Percentiles rank a stretch among this genome's conserved stretches.
Conservation (phyloP, 176 grass and related monocot genomes). For the Eleusine indica region DNA sequence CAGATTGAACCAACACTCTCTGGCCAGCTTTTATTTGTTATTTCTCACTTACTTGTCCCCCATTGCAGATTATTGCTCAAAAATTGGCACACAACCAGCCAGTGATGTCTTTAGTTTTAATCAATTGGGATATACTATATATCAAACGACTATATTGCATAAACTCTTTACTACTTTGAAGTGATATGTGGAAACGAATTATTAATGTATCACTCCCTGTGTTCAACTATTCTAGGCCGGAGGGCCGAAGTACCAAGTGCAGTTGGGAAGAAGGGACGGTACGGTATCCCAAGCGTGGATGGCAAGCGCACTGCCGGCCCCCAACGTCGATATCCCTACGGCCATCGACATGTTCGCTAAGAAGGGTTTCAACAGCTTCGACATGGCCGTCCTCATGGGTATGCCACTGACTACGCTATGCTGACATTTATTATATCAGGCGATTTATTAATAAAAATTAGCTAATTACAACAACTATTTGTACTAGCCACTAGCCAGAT, state of each 20-base stretch:
- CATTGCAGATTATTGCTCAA: neutral
- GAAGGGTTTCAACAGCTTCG: constrained; percentile 61
- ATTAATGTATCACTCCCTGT: neutral
- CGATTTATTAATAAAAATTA: neutral
- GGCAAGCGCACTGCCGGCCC: constrained; percentile 49
- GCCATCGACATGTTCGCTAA: constrained; percentile 50
- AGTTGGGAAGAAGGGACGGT: constrained; percentile 75
- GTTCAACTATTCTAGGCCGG: constrained; percentile 39
- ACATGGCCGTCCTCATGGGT: constrained; percentile 86
- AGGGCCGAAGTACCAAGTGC: constrained; percentile 52
- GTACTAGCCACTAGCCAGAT: neutral
- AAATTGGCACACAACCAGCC: neutral
- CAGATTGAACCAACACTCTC: too few species aligned
- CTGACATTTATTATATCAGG: neutral
- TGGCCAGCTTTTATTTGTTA: too few species aligned
- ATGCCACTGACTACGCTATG: neutral
- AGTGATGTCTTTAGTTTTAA: neutral
- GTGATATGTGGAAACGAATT: neutral
- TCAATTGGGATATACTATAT: too few species aligned
- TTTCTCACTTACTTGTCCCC: neutral
- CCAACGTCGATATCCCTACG: constrained; percentile 36
- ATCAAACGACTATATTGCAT: neutral
- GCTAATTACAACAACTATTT: neutral
- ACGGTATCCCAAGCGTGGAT: constrained; percentile 54
- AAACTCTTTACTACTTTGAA: neutral